Percentiles rank a stretch among this genome's conserved stretches.
phyloP scores from a whole-genome alignment of 371 early-diverging fungal genomes.

The Mortierella sp. region DNA sequence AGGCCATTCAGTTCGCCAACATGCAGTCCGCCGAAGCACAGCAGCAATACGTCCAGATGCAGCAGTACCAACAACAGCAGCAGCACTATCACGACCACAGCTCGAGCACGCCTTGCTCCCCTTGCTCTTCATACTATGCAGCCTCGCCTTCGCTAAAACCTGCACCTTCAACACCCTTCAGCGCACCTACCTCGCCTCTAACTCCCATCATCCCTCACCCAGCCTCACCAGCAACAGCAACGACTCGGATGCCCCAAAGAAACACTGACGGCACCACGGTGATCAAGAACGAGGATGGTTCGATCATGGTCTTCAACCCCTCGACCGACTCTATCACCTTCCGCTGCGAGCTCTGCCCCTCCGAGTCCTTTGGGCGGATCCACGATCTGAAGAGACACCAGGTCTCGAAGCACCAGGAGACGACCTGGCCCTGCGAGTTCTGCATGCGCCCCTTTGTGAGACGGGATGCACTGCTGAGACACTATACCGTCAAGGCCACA shows the following conservation, averaged over 20 bases:
- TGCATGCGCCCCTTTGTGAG: constrained; percentile 21
- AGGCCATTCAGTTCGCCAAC: neutral
- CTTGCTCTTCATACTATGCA: neutral
- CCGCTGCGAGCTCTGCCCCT: constrained; percentile 27
- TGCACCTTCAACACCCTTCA: neutral
- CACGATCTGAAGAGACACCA: constrained; percentile 26
- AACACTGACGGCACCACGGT: neutral
- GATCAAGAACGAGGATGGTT: constrained; percentile 18
- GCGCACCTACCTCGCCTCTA: neutral
- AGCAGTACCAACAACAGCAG: neutral
- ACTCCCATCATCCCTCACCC: neutral
- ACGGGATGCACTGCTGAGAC: constrained; percentile 22
- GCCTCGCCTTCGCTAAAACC: neutral
- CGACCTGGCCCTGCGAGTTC: constrained; percentile 25
- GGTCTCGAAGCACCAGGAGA: constrained; percentile 21
- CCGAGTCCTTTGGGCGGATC: constrained; percentile 23
- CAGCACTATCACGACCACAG: neutral
- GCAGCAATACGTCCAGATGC: neutral
- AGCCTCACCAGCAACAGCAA: neutral
- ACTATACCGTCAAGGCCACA: constrained; percentile 23
- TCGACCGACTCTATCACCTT: constrained; percentile 11
- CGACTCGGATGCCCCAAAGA: too few species aligned
- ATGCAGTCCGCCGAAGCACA: neutral
- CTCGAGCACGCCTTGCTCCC: constrained; percentile 1
- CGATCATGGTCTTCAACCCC: constrained; percentile 21